Conservation (phyloP, 495 filamentous ascomycete species). For the Cairneyella variabilis region DNA sequence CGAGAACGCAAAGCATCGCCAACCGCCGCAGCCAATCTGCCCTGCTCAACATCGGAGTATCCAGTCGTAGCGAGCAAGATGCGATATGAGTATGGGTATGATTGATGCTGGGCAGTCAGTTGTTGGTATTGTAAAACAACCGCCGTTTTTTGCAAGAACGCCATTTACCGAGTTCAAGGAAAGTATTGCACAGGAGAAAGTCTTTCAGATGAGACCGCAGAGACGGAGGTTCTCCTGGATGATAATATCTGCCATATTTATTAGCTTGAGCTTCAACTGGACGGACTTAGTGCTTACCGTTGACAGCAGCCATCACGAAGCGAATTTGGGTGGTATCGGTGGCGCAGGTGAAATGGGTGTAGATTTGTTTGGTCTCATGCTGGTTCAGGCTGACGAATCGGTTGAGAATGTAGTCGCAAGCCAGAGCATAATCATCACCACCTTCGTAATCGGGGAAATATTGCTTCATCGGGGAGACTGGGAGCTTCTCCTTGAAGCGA, state of each 20-base stretch:
- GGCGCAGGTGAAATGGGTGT: slow-evolving; percentile 98
- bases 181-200: slow-evolving; percentile 11
- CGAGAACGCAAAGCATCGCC: slow-evolving; percentile 13
- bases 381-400: slow-evolving; percentile 96
- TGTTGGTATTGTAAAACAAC: slow-evolving; percentile 29
- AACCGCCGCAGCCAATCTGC: slow-evolving; percentile 7
- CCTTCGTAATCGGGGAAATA: slow-evolving; percentile 99
- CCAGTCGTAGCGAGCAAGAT: slow-evolving; percentile 9
- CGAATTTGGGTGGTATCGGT: slow-evolving; percentile 98
- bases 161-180: slow-evolving; percentile 23
- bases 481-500: slow-evolving; percentile 98
- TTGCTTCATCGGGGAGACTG: slow-evolving; percentile 99
- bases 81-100: slow-evolving; percentile 3
- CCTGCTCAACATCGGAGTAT: slow-evolving; percentile 7
- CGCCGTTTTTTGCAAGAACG: slow-evolving; percentile 24
- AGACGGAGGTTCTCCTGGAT: slow-evolving; percentile 99
- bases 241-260: slow-evolving; percentile 80
- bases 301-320: slow-evolving; percentile 99
- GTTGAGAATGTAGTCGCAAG: slow-evolving; percentile 96
- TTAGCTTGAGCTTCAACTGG: slow-evolving; percentile 35
- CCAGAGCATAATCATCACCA: slow-evolving; percentile 86
- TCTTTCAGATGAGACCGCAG: slow-evolving; percentile 86
- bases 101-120: slow-evolving; percentile 6
- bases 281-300: too few relatives aligned
- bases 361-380: slow-evolving; percentile 98